These are phyloP conservation scores for Lolium perenne DNA, from an alignment of 176 grass and related monocot species.

Conservation along the genomic window DNA sequence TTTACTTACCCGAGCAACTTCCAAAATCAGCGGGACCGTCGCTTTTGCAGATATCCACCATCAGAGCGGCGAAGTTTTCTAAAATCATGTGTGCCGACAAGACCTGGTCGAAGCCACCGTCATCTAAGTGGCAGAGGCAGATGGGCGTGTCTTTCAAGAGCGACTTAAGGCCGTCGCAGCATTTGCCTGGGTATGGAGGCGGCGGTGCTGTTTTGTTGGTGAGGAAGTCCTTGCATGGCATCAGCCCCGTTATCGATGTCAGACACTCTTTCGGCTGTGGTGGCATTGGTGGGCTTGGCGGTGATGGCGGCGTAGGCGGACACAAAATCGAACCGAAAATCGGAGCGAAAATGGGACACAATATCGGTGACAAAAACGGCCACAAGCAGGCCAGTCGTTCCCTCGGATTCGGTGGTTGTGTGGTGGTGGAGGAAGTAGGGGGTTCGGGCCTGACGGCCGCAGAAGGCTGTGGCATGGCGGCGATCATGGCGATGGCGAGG, in stretches of 20 bases:
- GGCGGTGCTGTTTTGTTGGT: not conserved
- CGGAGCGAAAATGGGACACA: no score
- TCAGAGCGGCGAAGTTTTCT: not conserved
- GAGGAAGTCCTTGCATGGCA: conserved; percentile 40
- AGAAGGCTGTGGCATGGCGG: not conserved
- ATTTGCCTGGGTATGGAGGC: conserved; percentile 14
- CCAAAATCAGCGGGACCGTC: not conserved
- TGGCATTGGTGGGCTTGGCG: not conserved
- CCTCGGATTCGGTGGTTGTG: not conserved
- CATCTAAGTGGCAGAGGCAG: conserved; percentile 24
- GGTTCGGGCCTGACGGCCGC: not conserved
- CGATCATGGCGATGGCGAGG: not conserved
- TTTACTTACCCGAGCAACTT: not conserved
- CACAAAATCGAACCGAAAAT: not conserved
- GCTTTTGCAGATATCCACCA: not conserved
- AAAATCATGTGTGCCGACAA: not conserved
- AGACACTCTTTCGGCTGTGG: not conserved
- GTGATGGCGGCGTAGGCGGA: no score
- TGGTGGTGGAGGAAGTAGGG: not conserved
- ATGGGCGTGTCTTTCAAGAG: not conserved
- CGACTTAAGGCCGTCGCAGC: not conserved
- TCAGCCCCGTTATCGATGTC: conserved; percentile 19
- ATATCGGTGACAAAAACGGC: not conserved
- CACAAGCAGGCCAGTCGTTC: not conserved
- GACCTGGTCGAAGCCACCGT: conserved; percentile 16